Percentiles rank a stretch among this genome's conserved stretches.
These are phyloP conservation scores for Ciborinia camelliae DNA, from an alignment of 2,329 filamentous ascomycete genomes.

Conservation along the genomic window DNA sequence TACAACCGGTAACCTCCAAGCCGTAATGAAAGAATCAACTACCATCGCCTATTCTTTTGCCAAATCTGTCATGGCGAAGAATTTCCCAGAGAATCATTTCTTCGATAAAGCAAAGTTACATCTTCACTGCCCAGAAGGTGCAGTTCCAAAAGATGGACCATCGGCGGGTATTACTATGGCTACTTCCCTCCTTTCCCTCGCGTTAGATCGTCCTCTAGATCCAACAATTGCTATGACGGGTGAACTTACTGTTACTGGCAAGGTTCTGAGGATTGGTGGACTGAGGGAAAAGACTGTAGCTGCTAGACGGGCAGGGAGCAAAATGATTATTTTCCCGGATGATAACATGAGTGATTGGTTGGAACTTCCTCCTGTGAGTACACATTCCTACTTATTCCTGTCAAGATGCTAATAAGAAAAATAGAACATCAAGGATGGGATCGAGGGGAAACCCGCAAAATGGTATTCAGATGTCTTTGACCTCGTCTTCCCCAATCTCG, in stretches of 20 bases:
- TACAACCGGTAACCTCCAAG: constrained; percentile 91
- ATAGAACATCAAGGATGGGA: constrained; percentile 96
- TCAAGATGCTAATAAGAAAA: constrained; percentile 25
- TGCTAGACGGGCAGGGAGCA: constrained; percentile 85
- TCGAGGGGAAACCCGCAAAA: constrained; percentile 83
- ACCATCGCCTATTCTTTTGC: constrained; percentile 94
- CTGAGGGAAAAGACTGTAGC: constrained; percentile 96
- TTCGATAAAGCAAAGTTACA: constrained; percentile 95
- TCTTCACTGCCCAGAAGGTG: constrained; percentile 93
- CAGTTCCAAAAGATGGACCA: constrained; percentile 90
- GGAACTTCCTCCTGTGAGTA: constrained; percentile 87
- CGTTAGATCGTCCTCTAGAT: constrained; percentile 72
- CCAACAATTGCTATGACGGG: constrained; percentile 97
- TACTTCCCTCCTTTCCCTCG: constrained; percentile 83
- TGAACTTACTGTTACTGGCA: constrained; percentile 93
- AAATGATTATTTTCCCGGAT: constrained; percentile 88
- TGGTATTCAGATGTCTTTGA: constrained; percentile 97
- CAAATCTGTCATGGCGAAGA: constrained; percentile 79
- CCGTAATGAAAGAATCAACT: constrained; percentile 97
- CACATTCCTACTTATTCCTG: neutral
- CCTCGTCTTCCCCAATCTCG: constrained; percentile 79
- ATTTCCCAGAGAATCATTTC: constrained; percentile 88
- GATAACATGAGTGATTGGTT: constrained; percentile 98
- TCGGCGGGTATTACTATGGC: constrained; percentile 98
- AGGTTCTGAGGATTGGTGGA: constrained; percentile 91